phyloP scores from a whole-genome alignment of 129 eudicot species.

The Deinandra increscens region DNA sequence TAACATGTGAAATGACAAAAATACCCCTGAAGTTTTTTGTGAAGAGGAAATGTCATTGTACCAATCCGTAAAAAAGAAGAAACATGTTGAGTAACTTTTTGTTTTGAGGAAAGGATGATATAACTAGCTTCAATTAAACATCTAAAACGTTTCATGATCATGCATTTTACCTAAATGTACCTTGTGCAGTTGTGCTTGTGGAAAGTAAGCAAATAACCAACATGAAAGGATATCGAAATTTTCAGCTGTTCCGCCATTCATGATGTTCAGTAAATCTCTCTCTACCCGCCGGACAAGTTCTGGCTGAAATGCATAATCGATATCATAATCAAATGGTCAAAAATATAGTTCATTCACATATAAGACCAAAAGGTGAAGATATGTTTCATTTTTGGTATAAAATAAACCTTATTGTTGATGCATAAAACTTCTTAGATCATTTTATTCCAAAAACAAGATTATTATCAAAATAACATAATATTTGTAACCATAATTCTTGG shows the following conservation, averaged over 20 bases:
- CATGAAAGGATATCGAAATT: conserved; percentile 66
- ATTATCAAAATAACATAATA: neutral
- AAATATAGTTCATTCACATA: neutral
- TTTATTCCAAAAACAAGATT: neutral
- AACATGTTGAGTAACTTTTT: neutral
- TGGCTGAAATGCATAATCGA: conserved; percentile 54
- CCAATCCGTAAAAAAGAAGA: no score
- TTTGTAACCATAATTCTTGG: neutral
- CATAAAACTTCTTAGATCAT: neutral
- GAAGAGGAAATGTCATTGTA: neutral
- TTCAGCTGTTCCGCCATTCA: conserved; percentile 85
- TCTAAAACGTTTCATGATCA: neutral
- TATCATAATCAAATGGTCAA: conserved; percentile 9
- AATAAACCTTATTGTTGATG: neutral
- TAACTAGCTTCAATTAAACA: neutral
- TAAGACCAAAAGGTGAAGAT: neutral
- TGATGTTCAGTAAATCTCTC: conserved; percentile 76
- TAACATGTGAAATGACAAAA: neutral
- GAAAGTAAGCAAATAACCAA: neutral
- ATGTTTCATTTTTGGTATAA: neutral
- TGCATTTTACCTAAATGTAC: neutral
- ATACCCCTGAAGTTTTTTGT: neutral
- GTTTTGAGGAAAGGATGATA: neutral
- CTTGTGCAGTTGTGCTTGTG: neutral
- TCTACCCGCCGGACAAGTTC: conserved; percentile 88